Conservation (phyloP, 352 stramenopile genomes). For the Phytophthora idaei region DNA sequence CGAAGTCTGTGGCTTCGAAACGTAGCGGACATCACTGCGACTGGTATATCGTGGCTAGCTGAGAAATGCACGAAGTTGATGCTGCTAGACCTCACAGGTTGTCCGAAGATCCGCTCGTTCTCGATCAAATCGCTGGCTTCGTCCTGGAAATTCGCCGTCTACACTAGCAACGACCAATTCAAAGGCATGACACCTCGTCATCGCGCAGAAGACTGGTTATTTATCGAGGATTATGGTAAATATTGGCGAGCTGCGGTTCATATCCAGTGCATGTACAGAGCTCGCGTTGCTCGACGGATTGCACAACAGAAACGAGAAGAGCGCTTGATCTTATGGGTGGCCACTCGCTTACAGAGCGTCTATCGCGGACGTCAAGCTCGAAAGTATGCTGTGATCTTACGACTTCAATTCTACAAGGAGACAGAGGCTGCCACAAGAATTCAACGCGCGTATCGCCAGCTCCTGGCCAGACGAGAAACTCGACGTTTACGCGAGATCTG, state of each 20-base stretch:
- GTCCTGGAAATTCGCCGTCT: constrained; percentile 67
- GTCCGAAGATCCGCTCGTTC: constrained; percentile 45
- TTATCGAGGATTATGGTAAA: constrained; percentile 88
- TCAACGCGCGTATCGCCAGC: constrained; percentile 47
- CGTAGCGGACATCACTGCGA: constrained; percentile 71
- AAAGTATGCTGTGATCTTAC: constrained; percentile 44
- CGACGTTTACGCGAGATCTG: constrained; percentile 22
- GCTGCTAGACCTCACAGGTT: constrained; percentile 69
- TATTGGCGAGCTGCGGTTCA: constrained; percentile 66
- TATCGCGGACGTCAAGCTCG: constrained; percentile 67
- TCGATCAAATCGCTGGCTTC: constrained; percentile 62
- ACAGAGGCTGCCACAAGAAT: constrained; percentile 61
- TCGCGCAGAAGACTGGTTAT: constrained; percentile 77
- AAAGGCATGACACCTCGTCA: constrained; percentile 79
- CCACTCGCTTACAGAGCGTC: constrained; percentile 64
- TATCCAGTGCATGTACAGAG: constrained; percentile 76
- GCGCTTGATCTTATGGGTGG: constrained; percentile 55
- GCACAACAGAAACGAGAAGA: constrained; percentile 56
- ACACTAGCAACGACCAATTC: constrained; percentile 54
- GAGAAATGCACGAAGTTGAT: constrained; percentile 70
- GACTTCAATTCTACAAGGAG: constrained; percentile 60
- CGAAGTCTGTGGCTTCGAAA: constrained; percentile 72
- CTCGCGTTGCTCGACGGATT: constrained; percentile 48
- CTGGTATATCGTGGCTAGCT: constrained; percentile 85
- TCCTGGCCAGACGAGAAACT: constrained; percentile 21